Percentiles rank a stretch among this genome's conserved stretches.
These are phyloP conservation scores for Komagataella pastoris DNA, from an alignment of 805 yeast species.

Conservation along the genomic window DNA sequence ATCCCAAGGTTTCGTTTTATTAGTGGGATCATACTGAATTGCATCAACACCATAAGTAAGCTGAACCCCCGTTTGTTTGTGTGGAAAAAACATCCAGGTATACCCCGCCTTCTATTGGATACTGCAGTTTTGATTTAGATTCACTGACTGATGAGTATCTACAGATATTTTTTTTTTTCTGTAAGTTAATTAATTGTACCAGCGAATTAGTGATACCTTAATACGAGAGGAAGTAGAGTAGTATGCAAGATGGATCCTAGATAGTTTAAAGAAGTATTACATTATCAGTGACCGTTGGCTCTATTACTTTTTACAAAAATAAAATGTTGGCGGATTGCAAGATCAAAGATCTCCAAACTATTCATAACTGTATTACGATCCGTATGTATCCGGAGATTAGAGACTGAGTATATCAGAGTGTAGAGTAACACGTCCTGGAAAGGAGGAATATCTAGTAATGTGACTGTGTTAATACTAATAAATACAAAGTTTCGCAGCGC, in stretches of 20 bases:
- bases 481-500: slow-evolving; percentile 7
- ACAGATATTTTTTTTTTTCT: no score
- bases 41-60: not conserved
- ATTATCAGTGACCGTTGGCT: no score
- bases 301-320: no score
- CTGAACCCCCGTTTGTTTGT: not conserved
- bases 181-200: no score
- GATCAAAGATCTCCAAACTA: not conserved
- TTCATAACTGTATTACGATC: not conserved
- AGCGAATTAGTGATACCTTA: not conserved
- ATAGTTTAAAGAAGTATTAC: no score
- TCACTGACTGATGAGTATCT: no score
- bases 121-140: not conserved
- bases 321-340: no score
- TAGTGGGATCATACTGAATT: not conserved
- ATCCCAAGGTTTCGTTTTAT: not conserved
- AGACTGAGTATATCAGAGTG: not conserved
- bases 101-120: slow-evolving; percentile 6
- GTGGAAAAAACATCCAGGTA: not conserved
- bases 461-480: not conserved
- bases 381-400: not conserved
- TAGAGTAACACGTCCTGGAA: not conserved
- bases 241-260: not conserved
- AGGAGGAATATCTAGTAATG: not conserved
- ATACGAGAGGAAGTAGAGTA: not conserved